phyloP scores from a whole-genome alignment of 2,329 filamentous ascomycete genomes.

The Didymosphaeria variabile region DNA sequence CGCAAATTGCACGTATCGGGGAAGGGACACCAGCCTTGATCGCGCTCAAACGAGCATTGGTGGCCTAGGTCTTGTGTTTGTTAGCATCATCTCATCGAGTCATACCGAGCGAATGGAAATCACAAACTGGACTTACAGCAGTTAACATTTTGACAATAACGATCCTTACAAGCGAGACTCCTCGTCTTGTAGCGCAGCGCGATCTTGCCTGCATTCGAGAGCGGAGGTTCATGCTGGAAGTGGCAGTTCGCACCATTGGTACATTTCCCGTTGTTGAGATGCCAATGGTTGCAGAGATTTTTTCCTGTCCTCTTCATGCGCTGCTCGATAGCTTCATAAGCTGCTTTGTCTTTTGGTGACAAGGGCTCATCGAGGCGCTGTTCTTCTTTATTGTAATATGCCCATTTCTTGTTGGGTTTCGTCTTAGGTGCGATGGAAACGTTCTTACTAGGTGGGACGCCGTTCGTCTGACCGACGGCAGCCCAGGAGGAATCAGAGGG shows the following conservation, averaged over 20 bases:
- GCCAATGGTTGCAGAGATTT: constrained; percentile 48
- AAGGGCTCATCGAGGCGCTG: constrained; percentile 55
- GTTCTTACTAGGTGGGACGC: constrained; percentile 37
- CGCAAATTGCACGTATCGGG: constrained; percentile 49
- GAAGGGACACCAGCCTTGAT: constrained; percentile 50
- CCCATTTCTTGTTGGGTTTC: constrained; percentile 44
- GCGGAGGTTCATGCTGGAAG: constrained; percentile 53
- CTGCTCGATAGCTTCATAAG: constrained; percentile 35
- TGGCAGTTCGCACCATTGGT: constrained; percentile 52
- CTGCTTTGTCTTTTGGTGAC: constrained; percentile 37
- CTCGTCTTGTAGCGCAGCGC: constrained; percentile 55
- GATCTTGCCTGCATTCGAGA: constrained; percentile 48
- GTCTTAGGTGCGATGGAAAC: constrained; percentile 50
- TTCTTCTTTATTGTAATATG: constrained; percentile 54
- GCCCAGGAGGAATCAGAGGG: constrained; percentile 45
- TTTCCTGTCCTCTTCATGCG: constrained; percentile 42
- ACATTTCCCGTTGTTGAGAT: constrained; percentile 49
- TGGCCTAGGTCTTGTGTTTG: constrained; percentile 49
- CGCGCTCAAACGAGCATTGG: constrained; percentile 47
- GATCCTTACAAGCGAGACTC: constrained; percentile 49
- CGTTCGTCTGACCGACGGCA: constrained; percentile 51
- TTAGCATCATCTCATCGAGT: constrained; percentile 16
- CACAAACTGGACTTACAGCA: constrained; percentile 46
- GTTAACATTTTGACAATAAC: constrained; percentile 52
- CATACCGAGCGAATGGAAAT: neutral